These are phyloP conservation scores for Pilobolus umbonatus DNA, from an alignment of 192 early-diverging fungal species.

Conservation along the genomic window DNA sequence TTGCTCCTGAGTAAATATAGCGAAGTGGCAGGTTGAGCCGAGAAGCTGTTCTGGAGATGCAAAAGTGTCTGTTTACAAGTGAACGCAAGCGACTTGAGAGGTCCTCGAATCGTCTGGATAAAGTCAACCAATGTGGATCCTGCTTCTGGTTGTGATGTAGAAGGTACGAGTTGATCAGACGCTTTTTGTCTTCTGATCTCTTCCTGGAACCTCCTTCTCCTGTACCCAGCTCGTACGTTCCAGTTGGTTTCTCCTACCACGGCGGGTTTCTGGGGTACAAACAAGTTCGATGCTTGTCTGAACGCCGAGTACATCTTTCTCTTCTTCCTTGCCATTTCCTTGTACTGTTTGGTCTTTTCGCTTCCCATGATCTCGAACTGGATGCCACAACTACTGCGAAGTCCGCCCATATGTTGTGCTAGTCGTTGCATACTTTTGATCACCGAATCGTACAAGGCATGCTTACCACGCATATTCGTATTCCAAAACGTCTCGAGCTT, in stretches of 20 bases:
- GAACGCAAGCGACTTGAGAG: slow-evolving; percentile 49
- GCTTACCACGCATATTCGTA: slow-evolving; percentile 44
- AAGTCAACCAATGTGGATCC: slow-evolving; percentile 41
- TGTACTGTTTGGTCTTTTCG: slow-evolving; percentile 2
- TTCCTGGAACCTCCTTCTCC: slow-evolving; percentile 24
- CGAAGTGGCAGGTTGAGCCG: background rate
- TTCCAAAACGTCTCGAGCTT: slow-evolving; percentile 49
- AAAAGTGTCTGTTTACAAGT: slow-evolving; percentile 53
- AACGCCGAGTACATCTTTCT: background rate
- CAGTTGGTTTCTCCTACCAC: background rate
- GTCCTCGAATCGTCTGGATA: slow-evolving; percentile 42
- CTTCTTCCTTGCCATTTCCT: slow-evolving; percentile 1
- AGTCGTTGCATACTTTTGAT: slow-evolving; percentile 60
- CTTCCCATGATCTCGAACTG: slow-evolving; percentile 53
- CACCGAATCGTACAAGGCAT: slow-evolving; percentile 40
- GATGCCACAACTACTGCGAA: slow-evolving; percentile 67
- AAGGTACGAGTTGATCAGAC: background rate
- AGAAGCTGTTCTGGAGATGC: slow-evolving; percentile 46
- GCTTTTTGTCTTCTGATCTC: slow-evolving; percentile 23
- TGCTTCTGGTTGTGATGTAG: background rate
- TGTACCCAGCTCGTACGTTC: slow-evolving; percentile 31
- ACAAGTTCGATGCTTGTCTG: background rate
- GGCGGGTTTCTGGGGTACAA: background rate
- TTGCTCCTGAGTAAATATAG: slow-evolving; percentile 38
- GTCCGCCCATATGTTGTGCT: slow-evolving; percentile 64